A percentile compares a stretch with the other conserved stretches of the same genome.
Evolutionary conservation across 495 filamentous ascomycete genomes (phyloP).

Genomic region (Oidiodendron maius): DNA sequence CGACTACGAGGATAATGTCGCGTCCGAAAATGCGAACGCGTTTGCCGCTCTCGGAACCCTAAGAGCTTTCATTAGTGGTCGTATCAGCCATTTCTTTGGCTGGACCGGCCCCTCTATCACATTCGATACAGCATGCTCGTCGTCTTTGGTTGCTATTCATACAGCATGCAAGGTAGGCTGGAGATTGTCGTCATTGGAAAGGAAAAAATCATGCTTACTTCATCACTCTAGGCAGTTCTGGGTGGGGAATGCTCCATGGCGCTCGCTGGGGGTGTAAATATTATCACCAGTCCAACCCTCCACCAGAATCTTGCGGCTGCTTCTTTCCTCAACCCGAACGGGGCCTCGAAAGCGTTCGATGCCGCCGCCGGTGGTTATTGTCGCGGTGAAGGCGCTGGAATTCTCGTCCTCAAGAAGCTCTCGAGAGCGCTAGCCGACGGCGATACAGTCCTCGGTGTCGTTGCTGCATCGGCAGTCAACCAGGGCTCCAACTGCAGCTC

Average conservation of each 20-base stretch:
- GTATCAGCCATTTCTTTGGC: constrained; percentile 38
- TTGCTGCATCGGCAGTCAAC: constrained; percentile 53
- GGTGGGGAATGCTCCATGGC: constrained; percentile 7
- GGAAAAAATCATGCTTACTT: too few relatives aligned
- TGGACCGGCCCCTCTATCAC: constrained; percentile 42
- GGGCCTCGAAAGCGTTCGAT: constrained; percentile 33
- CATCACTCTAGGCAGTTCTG: too few relatives aligned
- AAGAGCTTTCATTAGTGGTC: constrained; percentile 31
- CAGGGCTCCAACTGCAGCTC: constrained; percentile 51
- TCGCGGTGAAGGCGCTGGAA: constrained; percentile 56
- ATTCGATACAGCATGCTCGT: constrained; percentile 44
- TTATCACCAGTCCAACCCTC: constrained; percentile 23
- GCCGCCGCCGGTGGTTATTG: constrained; percentile 50
- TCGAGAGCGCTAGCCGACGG: constrained; percentile 47
- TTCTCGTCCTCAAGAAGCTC: constrained; percentile 55
- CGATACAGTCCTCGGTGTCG: constrained; percentile 55
- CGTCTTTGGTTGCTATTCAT: constrained; percentile 60
- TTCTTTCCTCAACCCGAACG: constrained; percentile 25
- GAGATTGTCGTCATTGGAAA: too few relatives aligned
- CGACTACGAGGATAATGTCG: constrained; percentile 37
- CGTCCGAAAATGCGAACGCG: constrained; percentile 28
- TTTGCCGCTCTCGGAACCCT: constrained; percentile 33
- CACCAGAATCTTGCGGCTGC: constrained; percentile 19
- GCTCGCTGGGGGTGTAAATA: constrained; percentile 9
- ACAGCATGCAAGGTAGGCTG: constrained; percentile 86